These are phyloP conservation scores for Lodderomyces beijingensis DNA, from an alignment of 1,139 yeast genomes.

Conservation along the genomic window DNA sequence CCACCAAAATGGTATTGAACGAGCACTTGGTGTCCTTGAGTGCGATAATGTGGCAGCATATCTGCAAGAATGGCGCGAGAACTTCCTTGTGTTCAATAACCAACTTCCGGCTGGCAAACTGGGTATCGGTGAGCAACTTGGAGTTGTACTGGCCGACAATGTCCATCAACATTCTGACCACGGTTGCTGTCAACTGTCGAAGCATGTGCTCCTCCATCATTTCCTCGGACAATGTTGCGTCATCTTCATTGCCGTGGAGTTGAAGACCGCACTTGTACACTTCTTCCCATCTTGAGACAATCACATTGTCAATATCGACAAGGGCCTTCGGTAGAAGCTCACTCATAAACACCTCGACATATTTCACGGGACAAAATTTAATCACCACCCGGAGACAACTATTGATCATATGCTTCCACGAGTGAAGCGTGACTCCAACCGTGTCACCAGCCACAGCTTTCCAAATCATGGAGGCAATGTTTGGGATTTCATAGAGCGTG, in stretches of 20 bases:
- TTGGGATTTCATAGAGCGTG: constrained; percentile 82
- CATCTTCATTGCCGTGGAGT: constrained; percentile 65
- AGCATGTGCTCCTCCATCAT: constrained; percentile 97
- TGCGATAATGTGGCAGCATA: constrained; percentile 72
- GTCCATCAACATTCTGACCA: constrained; percentile 85
- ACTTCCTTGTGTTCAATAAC: constrained; percentile 63
- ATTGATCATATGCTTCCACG: constrained; percentile 96
- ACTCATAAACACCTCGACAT: constrained; percentile 65
- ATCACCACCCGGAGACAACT: constrained; percentile 82
- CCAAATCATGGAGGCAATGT: constrained; percentile 73
- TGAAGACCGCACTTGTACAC: constrained; percentile 69
- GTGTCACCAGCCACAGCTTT: constrained; percentile 82
- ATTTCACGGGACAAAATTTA: constrained; percentile 78
- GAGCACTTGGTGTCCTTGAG: constrained; percentile 91
- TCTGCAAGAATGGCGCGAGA: constrained; percentile 72
- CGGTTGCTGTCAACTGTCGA: constrained; percentile 89
- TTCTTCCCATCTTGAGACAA: constrained; percentile 71
- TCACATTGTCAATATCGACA: constrained; percentile 63
- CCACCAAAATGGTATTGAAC: constrained; percentile 78
- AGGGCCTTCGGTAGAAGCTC: constrained; percentile 76
- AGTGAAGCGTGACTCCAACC: constrained; percentile 84
- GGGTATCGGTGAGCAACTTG: constrained; percentile 49
- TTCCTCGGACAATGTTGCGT: constrained; percentile 87
- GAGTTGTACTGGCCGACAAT: constrained; percentile 70
- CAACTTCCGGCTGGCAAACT: constrained; percentile 58